Percentiles rank a stretch among this genome's conserved stretches.
Evolutionary conservation across 441 rosid genomes (phyloP).

Genomic region (Pelargonium australe): DNA sequence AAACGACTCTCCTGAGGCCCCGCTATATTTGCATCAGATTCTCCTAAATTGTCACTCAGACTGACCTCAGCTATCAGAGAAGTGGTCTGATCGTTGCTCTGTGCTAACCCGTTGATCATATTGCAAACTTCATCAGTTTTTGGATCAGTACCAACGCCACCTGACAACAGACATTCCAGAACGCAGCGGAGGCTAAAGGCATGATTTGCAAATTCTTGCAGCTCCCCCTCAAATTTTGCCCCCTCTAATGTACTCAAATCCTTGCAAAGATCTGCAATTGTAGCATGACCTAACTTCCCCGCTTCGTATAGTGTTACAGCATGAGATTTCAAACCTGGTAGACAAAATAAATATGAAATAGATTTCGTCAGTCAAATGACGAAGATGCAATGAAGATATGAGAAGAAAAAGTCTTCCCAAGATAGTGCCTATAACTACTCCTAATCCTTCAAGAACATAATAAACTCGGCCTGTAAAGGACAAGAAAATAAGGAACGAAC

Average conservation of each 20-base stretch:
- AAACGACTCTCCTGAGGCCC: constrained; percentile 27
- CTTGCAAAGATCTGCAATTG: constrained; percentile 90
- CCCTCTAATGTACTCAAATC: constrained; percentile 94
- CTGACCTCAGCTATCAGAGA: constrained; percentile 45
- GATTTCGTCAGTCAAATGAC: constrained; percentile 4
- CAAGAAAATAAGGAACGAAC: constrained; percentile 31
- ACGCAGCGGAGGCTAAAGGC: constrained; percentile 97
- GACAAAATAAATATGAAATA: neutral
- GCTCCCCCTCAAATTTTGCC: constrained; percentile 91
- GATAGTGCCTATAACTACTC: neutral
- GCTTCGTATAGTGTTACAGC: constrained; percentile 98
- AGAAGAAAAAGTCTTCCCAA: neutral
- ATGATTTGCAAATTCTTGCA: constrained; percentile 98
- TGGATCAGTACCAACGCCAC: constrained; percentile 36
- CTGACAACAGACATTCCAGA: constrained; percentile 34
- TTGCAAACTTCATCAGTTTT: constrained; percentile 37
- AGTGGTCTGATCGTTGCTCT: constrained; percentile 45
- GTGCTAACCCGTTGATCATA: constrained; percentile 34
- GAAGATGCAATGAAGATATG: neutral
- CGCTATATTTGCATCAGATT: constrained; percentile 12
- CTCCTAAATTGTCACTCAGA: constrained; percentile 29
- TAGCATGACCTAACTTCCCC: constrained; percentile 85
- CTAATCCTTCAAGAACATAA: neutral
- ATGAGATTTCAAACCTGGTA: constrained; percentile 92
- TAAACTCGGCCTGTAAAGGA: neutral